phyloP scores from a whole-genome alignment of 805 yeast genomes.

The Trichomonascus vanleenenianus region DNA sequence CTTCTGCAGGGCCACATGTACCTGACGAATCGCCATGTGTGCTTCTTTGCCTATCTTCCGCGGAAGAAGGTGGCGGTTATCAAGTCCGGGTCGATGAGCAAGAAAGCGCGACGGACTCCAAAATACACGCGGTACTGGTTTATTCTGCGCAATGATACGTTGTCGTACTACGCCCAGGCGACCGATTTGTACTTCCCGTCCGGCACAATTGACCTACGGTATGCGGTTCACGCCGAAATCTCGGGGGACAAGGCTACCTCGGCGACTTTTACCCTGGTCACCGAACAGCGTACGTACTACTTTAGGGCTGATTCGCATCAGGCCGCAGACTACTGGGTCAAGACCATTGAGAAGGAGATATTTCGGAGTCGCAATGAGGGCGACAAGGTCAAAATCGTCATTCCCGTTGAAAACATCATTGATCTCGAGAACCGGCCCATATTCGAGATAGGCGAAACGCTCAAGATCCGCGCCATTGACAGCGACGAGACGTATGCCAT shows the following conservation, averaged over 20 bases:
- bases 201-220: slow-evolving; percentile 61
- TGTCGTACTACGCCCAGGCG: slow-evolving; percentile 61
- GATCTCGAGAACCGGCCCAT: slow-evolving; percentile 52
- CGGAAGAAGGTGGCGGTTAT: slow-evolving; percentile 37
- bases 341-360: slow-evolving; percentile 62
- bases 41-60: slow-evolving; percentile 78
- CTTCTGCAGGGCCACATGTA: slow-evolving; percentile 80
- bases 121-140: slow-evolving; percentile 66
- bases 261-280: slow-evolving; percentile 43
- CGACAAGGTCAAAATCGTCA: slow-evolving; percentile 65
- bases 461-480: slow-evolving; percentile 56
- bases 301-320: slow-evolving; percentile 68
- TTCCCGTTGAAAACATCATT: slow-evolving; percentile 63
- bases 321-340: slow-evolving; percentile 77
- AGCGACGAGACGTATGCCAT: slow-evolving; percentile 43
- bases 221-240: slow-evolving; percentile 51
- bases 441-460: slow-evolving; percentile 47
- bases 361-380: slow-evolving; percentile 66
- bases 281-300: slow-evolving; percentile 49
- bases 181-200: slow-evolving; percentile 82
- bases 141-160: slow-evolving; percentile 56
- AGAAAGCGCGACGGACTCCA: slow-evolving; percentile 33
- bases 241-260: slow-evolving; percentile 9
- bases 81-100: slow-evolving; percentile 44
- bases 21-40: slow-evolving; percentile 53